Evolutionary conservation across 1,139 yeast species (phyloP), one percentile per base, ranked within the genome.

Genomic region (Candida dubliniensis): DNA sequence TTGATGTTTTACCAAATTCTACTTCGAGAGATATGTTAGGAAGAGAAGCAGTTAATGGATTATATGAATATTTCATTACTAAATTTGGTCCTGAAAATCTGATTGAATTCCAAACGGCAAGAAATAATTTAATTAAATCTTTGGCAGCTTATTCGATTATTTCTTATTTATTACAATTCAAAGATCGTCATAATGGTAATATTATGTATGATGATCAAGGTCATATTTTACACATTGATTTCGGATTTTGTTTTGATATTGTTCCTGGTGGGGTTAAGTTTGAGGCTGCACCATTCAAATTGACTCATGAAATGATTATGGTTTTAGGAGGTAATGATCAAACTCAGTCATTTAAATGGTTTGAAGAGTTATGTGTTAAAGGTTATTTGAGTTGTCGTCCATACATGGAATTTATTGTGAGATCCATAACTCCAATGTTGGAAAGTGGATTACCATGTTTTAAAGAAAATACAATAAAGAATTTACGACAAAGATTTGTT

Each of bases 261-360:
- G 98, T 89, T 32, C 99, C 99, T 4, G 99, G 99, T 52, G 99
- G 99, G 31, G 98, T 95, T 45, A 88, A 85, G 57, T 95, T 95
- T 63, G 99, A 95, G 61, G 96, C 90, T 13, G 96, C 96, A 1
- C 99, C 99, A 12, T 95, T 95, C 75, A 95, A 95, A 63, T 78
- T 95, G 54, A 93, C 99, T 4, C 88, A 86, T 57, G 99, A 95
- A 60, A 95, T 95, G 99, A 86, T 95, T 14, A 77, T 82, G 60
- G 98, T 95, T 1, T 82, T 95, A 82, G 99, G 99, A 15, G 99
- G 99, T 0, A 76, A 80, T 29, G 76, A 80, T 32, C 74, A 80
- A 37, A 89, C 99, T 0, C 96, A 89, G 61, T 93, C 97, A 0
- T 95, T 84, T 70, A 76, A 75, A 53, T 88, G 96, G 91, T 95